Conservation (phyloP, 2,329 filamentous ascomycete genomes). For the Endoconidiophora polonica region DNA sequence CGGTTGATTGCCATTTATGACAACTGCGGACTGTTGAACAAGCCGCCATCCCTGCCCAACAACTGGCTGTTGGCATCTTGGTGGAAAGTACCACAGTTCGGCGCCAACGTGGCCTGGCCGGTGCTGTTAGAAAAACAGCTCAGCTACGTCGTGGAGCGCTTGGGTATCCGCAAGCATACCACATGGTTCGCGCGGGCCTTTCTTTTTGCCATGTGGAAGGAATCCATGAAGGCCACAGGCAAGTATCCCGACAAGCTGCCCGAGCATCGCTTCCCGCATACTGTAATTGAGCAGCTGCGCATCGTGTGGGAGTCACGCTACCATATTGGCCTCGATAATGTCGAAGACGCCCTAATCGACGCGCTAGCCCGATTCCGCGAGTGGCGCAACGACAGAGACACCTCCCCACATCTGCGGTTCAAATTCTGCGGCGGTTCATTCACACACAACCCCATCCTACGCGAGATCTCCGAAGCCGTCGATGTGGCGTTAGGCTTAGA, state of each 20-base stretch:
- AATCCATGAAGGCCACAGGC: conserved; percentile 1
- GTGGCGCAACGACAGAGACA: neutral
- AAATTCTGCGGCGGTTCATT: too few species aligned
- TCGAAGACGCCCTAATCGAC: conserved; percentile 3
- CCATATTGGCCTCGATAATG: neutral
- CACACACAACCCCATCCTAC: too few species aligned
- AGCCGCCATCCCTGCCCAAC: neutral
- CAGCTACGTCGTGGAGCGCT: neutral
- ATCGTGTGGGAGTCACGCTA: neutral
- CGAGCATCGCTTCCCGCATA: neutral
- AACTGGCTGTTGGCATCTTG: conserved; percentile 6
- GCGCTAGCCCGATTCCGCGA: conserved; percentile 1
- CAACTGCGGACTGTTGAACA: neutral
- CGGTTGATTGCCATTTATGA: neutral
- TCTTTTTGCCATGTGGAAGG: conserved; percentile 8
- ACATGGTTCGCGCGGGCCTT: conserved; percentile 5
- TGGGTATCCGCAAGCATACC: neutral
- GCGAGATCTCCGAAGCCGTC: neutral
- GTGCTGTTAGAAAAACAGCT: conserved; percentile 1
- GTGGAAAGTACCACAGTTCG: conserved; percentile 4
- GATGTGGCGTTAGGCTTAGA: neutral
- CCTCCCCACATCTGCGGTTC: neutral
- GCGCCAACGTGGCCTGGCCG: conserved; percentile 4
- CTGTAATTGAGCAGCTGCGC: neutral
- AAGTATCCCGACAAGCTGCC: neutral